Base-by-base conservation (phyloP, 352 stramenopile species). In the Phytophthora foliorum region DNA sequence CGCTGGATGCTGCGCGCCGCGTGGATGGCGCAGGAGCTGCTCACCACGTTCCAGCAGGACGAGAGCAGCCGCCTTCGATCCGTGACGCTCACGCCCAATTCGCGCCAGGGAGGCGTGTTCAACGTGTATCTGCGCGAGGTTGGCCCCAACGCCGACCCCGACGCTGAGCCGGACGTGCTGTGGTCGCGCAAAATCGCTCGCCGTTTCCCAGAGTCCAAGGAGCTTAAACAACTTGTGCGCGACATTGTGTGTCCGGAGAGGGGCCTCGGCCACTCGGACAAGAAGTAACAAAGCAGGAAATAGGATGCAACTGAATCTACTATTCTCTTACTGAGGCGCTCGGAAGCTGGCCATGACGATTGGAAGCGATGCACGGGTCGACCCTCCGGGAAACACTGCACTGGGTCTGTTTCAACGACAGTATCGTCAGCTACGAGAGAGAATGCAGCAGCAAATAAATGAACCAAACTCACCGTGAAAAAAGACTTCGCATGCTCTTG, bases 201-300 rank as follows among this genome's bases (percentile, higher is more conserved):
- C 6, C 71, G 85, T 48, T 98, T 98, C 77, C 95, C 95, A 2
- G 90, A 98, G 72, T 85, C 89, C 42, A 97, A 97, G 69, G 90
- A 97, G 77, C 64, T 98, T 39, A 98, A 98, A 76, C 93, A 97
- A 71, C 75, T 93, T 52, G 78, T 98, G 60, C 90, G 95, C 38
- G 94, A 98, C 75, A 53, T 82, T 59, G 85, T 98, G 55, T 80
- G 75, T 29, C 94, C 94, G 1, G 78, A 93, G 19, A 86, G 86
- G 41, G 84, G 74, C n/a, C 83, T 98, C 31, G 93, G 93, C 22
- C 92, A 92, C 69, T 95, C 85, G 52, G 85, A 93, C 67, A 91
- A 89, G 68, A 90, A 88, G 77, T 89, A 80, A 61, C 39, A 56
- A 42, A 21, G 16, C 34, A 53, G 27, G 29, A n/a, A 52, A 60